A percentile compares a stretch with the other conserved stretches of the same genome.
These are phyloP conservation scores for Boletus barrowsii DNA, from an alignment of 768 basidiomycete genomes.

Conservation along the genomic window DNA sequence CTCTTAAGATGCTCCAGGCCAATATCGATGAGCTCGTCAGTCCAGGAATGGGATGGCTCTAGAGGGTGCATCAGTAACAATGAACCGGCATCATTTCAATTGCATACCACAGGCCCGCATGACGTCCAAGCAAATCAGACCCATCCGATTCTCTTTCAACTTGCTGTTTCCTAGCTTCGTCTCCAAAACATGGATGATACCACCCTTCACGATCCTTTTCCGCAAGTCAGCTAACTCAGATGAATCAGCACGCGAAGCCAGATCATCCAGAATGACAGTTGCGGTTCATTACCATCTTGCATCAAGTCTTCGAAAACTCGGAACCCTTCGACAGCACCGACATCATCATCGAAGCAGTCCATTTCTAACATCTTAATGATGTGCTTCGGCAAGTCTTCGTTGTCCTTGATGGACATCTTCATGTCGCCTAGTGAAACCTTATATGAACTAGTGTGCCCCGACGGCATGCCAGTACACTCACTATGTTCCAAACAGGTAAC, in stretches of 20 bases:
- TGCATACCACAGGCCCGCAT: conserved; percentile 13
- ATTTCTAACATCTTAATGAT: too few relatives aligned
- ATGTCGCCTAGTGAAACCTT: conserved; percentile 8
- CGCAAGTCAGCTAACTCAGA: conserved; percentile 12
- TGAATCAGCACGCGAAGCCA: background rate
- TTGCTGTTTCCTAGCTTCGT: conserved; percentile 9
- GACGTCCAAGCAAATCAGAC: conserved; percentile 19
- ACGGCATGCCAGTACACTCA: background rate
- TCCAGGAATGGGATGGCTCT: conserved; percentile 8
- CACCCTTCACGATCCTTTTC: conserved; percentile 3
- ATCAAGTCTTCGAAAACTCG: too few relatives aligned
- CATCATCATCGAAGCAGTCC: too few relatives aligned
- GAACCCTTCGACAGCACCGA: too few relatives aligned
- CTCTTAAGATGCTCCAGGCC: background rate
- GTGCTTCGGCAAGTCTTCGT: too few relatives aligned
- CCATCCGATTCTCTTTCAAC: conserved; percentile 9
- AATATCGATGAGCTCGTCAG: conserved; percentile 1
- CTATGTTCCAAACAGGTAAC: conserved; percentile 10
- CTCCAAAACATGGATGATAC: conserved; percentile 10
- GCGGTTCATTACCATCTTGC: conserved; percentile 7
- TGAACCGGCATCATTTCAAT: background rate
- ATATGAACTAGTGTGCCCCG: background rate
- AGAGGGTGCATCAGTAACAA: background rate
- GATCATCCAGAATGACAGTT: background rate
- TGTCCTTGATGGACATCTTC: background rate